Evolutionary conservation across 148 eudicot species (phyloP).

Genomic region (Amaranthus cruentus): DNA sequence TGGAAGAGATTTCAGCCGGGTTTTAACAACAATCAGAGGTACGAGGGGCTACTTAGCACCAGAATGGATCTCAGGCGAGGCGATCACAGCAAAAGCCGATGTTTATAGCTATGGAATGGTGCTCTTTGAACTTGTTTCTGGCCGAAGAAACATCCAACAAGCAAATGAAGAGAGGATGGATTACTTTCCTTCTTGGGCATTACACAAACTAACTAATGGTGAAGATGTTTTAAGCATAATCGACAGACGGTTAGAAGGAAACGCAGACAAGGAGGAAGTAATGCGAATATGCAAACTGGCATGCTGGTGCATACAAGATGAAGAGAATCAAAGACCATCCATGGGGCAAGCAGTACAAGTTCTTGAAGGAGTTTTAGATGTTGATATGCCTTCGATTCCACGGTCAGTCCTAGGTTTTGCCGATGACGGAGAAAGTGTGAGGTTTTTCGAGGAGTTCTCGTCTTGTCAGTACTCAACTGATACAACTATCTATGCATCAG

Average conservation of each 20-base stretch:
- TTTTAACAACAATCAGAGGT: slow-evolving; percentile 55
- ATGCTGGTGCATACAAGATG: slow-evolving; percentile 77
- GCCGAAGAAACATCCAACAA: slow-evolving; percentile 37
- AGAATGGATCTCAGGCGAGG: slow-evolving; percentile 58
- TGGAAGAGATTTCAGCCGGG: slow-evolving; percentile 55
- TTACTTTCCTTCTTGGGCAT: slow-evolving; percentile 15
- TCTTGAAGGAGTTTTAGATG: slow-evolving; percentile 44
- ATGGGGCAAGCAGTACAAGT: slow-evolving; percentile 72
- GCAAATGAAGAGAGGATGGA: slow-evolving; percentile 30
- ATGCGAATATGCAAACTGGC: slow-evolving; percentile 46
- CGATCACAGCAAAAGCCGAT: slow-evolving; percentile 57
- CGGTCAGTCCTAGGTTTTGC: slow-evolving; percentile 7
- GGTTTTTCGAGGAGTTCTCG: slow-evolving; percentile 54
- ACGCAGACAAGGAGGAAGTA: slow-evolving; percentile 8
- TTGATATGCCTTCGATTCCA: slow-evolving; percentile 15
- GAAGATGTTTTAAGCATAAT: slow-evolving; percentile 10
- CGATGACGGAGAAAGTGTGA: slow-evolving; percentile 24
- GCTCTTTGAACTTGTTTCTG: slow-evolving; percentile 49
- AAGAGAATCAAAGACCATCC: slow-evolving; percentile 51
- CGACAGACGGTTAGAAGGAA: slow-evolving; percentile 14
- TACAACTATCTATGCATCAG: not conserved
- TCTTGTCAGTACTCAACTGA: slow-evolving; percentile 22
- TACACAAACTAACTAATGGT: not conserved
- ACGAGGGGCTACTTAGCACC: slow-evolving; percentile 61
- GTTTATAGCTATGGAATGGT: slow-evolving; percentile 63